A percentile compares a stretch with the other conserved stretches of the same genome.
These are phyloP conservation scores for Glycine tomentella DNA, from an alignment of 306 rosid species.

Conservation along the genomic window DNA sequence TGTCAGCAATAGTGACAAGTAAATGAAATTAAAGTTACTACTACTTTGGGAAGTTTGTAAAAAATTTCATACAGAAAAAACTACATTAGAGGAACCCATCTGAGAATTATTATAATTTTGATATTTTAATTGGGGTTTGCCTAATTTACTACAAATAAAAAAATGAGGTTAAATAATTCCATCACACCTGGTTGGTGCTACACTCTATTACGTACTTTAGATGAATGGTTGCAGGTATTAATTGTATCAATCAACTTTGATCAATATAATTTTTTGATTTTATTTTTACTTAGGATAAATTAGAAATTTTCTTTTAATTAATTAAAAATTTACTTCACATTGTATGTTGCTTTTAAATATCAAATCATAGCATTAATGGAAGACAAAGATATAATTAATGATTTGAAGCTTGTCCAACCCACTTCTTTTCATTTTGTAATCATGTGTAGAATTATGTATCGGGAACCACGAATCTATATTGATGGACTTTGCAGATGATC, in stretches of 20 bases:
- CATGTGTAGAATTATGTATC: constrained; percentile 22
- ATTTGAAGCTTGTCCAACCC: neutral
- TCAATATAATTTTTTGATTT: too few species aligned
- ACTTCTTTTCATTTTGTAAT: constrained; percentile 11
- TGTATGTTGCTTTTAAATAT: neutral
- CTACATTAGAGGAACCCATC: too few species aligned
- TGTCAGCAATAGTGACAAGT: constrained; percentile 41
- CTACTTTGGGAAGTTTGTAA: neutral
- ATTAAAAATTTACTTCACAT: neutral
- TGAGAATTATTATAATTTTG: too few species aligned
- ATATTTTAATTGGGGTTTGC: too few species aligned
- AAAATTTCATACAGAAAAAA: too few species aligned
- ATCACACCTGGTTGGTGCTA: too few species aligned
- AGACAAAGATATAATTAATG: constrained; percentile 35
- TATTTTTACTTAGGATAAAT: too few species aligned
- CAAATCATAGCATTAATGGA: constrained; percentile 32
- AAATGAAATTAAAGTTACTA: constrained; percentile 28
- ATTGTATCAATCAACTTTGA: too few species aligned
- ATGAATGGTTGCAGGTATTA: too few species aligned
- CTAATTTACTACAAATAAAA: too few species aligned
- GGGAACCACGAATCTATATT: constrained; percentile 38
- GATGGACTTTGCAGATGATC: constrained; percentile 30
- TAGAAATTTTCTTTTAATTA: neutral
- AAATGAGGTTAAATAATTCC: too few species aligned
- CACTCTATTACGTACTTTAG: too few species aligned